These are phyloP conservation scores for Populus hybrid DNA, from an alignment of 441 rosid genomes.

Conservation along the genomic window DNA sequence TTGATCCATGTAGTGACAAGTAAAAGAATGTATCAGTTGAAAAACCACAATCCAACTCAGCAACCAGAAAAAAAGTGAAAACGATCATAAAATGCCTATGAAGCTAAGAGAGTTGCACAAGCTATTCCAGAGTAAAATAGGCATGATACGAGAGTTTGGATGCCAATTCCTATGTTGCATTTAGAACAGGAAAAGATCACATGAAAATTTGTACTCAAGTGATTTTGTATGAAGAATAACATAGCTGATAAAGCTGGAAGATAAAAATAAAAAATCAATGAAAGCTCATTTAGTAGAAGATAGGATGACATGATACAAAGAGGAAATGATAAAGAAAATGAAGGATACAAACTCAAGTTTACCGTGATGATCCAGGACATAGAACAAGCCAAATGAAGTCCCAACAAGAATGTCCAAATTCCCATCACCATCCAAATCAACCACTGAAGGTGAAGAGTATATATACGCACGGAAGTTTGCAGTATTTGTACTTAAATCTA, in stretches of 20 bases:
- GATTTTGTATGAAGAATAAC: background rate
- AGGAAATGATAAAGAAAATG: background rate
- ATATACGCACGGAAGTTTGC: constrained; percentile 76
- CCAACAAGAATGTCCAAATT: constrained; percentile 97
- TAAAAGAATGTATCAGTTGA: background rate
- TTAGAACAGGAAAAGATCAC: background rate
- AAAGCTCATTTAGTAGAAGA: background rate
- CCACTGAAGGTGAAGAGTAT: constrained; percentile 91
- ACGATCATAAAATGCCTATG: background rate
- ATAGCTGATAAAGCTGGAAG: background rate
- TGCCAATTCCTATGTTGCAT: background rate
- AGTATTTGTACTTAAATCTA: constrained; percentile 83
- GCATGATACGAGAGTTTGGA: background rate
- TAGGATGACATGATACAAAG: background rate
- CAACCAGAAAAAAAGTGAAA: background rate
- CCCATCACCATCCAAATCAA: constrained; percentile 99
- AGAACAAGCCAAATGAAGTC: constrained; percentile 95
- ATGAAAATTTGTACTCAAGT: background rate
- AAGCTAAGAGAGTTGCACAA: background rate
- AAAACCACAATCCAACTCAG: background rate
- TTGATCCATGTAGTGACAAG: background rate
- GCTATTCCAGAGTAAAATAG: background rate
- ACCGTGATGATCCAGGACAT: constrained; percentile 96
- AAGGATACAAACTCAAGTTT: constrained; percentile 19
- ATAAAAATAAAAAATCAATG: background rate